Evolutionary conservation across 768 basidiomycete genomes (phyloP).

Genomic region (Leccinum subtestaceum): DNA sequence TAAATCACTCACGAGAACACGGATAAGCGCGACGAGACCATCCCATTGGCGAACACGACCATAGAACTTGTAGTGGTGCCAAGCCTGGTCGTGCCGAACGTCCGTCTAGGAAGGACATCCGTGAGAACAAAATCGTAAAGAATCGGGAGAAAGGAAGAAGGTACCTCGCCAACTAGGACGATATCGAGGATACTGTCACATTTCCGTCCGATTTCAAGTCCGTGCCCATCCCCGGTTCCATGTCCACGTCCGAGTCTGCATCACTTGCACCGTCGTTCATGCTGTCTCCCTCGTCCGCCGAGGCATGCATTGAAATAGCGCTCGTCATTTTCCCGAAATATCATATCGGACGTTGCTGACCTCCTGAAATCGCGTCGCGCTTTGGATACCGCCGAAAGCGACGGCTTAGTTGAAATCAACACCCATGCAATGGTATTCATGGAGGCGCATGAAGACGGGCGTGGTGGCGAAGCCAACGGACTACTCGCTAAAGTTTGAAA

Average conservation of each 20-base stretch:
- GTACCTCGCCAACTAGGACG: constrained; percentile 57
- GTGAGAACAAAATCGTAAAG: background rate
- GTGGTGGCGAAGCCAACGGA: constrained; percentile 38
- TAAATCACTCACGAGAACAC: constrained; percentile 34
- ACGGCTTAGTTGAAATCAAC: constrained; percentile 33
- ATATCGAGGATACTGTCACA: constrained; percentile 63
- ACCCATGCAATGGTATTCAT: constrained; percentile 51
- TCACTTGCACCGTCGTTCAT: constrained; percentile 29
- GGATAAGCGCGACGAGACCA: constrained; percentile 52
- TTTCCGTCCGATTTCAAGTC: constrained; percentile 25
- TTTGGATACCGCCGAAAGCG: constrained; percentile 34
- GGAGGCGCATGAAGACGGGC: constrained; percentile 58
- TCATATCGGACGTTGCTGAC: constrained; percentile 25
- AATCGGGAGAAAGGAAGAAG: background rate
- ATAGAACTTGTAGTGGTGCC: constrained; percentile 46
- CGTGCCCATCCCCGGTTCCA: constrained; percentile 21
- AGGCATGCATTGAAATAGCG: constrained; percentile 18
- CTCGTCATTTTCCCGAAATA: constrained; percentile 27
- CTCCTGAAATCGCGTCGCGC: constrained; percentile 14
- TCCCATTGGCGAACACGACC: constrained; percentile 60
- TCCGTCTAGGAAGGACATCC: constrained; percentile 42
- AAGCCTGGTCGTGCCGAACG: constrained; percentile 42
- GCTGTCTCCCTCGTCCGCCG: constrained; percentile 8
- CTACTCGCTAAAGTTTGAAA: constrained; percentile 34
- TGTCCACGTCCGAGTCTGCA: constrained; percentile 23